phyloP scores from a whole-genome alignment of 2,329 filamentous ascomycete species.

The Aspergillus uvarum region DNA sequence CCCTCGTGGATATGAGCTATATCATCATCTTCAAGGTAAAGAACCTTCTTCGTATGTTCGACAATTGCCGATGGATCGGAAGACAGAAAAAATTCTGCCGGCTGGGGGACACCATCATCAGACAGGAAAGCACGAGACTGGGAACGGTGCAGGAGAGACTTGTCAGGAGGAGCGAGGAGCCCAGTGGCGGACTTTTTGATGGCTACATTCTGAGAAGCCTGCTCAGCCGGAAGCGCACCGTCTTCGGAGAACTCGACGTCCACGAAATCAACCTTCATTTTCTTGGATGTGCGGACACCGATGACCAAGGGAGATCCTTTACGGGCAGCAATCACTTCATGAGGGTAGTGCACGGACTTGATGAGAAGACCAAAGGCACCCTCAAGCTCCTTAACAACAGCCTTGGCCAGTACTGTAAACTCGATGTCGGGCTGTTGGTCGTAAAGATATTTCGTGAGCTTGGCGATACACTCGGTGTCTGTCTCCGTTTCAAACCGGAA shows the following conservation, averaged over 20 bases:
- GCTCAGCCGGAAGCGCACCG: constrained; percentile 83
- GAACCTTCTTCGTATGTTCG: constrained; percentile 99
- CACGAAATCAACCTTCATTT: constrained; percentile 99
- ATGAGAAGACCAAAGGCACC: constrained; percentile 95
- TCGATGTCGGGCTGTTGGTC: constrained; percentile 91
- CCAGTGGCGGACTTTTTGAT: constrained; percentile 81
- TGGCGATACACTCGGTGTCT: constrained; percentile 98
- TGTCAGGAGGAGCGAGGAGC: constrained; percentile 87
- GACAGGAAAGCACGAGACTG: constrained; percentile 99
- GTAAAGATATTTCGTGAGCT: constrained; percentile 97
- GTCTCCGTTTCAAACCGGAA: constrained; percentile 99
- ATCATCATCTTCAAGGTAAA: constrained; percentile 99
- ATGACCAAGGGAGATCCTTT: constrained; percentile 98
- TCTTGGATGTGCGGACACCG: constrained; percentile 92
- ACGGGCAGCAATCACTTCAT: constrained; percentile 95
- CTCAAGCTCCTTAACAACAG: constrained; percentile 96
- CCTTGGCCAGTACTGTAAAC: constrained; percentile 95
- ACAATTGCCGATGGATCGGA: constrained; percentile 98
- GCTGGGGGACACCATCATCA: constrained; percentile 95
- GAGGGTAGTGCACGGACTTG: constrained; percentile 98
- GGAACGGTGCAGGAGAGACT: constrained; percentile 95
- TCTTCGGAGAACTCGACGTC: constrained; percentile 97
- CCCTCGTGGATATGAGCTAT: constrained; percentile 99
- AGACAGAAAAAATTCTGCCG: constrained; percentile 98
- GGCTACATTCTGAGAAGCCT: constrained; percentile 92